Percentiles rank a stretch among this genome's conserved stretches.
These are phyloP conservation scores for Fomitiporia mediterranea DNA, from an alignment of 1,284 basidiomycete genomes.

Conservation along the genomic window DNA sequence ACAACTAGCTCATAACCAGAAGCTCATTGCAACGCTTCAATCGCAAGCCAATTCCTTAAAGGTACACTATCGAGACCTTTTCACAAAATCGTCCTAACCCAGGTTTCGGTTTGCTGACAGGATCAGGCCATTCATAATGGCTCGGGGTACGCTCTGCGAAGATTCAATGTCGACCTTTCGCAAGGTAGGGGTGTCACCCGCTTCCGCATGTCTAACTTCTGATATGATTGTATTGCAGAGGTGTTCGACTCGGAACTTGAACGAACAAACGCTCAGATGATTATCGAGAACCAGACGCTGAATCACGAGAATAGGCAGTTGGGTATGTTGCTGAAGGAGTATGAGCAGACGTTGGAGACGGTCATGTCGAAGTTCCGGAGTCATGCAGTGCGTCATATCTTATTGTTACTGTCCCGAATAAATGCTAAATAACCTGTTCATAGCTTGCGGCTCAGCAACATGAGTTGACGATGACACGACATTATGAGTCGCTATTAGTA, in stretches of 20 bases:
- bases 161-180: conserved; percentile 92
- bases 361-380: conserved; percentile 96
- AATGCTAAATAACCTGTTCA: conserved; percentile 5
- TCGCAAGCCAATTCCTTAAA: conserved; percentile 76
- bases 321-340: conserved; percentile 84
- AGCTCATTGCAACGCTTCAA: conserved; percentile 70
- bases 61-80: conserved; percentile 39
- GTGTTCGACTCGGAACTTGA: conserved; percentile 91
- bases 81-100: not conserved
- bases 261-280: conserved; percentile 81
- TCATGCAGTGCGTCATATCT: conserved; percentile 70
- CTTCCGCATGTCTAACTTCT: conserved; percentile 1
- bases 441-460: conserved; percentile 89
- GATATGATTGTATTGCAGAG: conserved; percentile 48
- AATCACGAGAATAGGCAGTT: conserved; percentile 95
- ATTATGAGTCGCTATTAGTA: conserved; percentile 87
- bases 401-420: not conserved
- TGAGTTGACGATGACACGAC: conserved; percentile 81
- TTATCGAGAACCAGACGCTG: conserved; percentile 91
- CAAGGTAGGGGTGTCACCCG: conserved; percentile 51
- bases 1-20: conserved; percentile 84
- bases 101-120: conserved; percentile 35
- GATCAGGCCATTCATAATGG: conserved; percentile 75
- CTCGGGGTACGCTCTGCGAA: conserved; percentile 77
- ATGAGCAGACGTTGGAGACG: conserved; percentile 91